Evolutionary conservation across 768 basidiomycete species (phyloP).

Genomic region (Boletus subparvulus): DNA sequence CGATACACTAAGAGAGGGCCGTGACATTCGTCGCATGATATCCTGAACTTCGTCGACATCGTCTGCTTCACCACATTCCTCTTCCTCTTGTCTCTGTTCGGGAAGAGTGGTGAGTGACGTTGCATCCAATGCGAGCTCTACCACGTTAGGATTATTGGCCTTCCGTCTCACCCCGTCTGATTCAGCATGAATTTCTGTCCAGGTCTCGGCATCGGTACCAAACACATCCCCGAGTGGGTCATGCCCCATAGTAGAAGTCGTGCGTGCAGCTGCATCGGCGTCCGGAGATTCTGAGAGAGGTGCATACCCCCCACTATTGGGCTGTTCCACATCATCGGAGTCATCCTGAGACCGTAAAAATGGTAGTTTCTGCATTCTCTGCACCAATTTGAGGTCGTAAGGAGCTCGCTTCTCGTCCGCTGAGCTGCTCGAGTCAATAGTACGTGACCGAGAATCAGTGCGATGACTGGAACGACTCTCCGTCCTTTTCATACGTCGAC

Average conservation of each 20-base stretch:
- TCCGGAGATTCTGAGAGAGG: constrained; percentile 31
- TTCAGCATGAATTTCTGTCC: constrained; percentile 52
- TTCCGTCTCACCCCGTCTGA: constrained; percentile 27
- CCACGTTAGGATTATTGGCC: constrained; percentile 42
- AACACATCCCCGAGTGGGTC: constrained; percentile 65
- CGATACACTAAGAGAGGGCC: constrained; percentile 31
- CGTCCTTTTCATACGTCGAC: constrained; percentile 56
- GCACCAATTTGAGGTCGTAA: constrained; percentile 52
- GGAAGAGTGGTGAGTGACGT: constrained; percentile 33
- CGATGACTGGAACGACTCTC: constrained; percentile 40
- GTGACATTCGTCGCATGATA: constrained; percentile 43
- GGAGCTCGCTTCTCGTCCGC: constrained; percentile 38
- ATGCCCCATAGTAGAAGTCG: constrained; percentile 33
- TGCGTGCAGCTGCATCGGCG: constrained; percentile 38
- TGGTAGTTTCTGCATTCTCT: constrained; percentile 44
- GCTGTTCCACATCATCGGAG: constrained; percentile 30
- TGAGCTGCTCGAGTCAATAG: constrained; percentile 22
- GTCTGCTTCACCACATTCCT: constrained; percentile 33
- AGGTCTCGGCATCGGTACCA: constrained; percentile 63
- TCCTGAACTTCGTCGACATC: constrained; percentile 35
- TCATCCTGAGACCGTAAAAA: constrained; percentile 28
- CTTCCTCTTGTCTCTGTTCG: constrained; percentile 27
- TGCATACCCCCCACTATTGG: constrained; percentile 24
- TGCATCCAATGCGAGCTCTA: constrained; percentile 53
- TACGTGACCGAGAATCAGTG: constrained; percentile 23